Evolutionary conservation across 169 alveolate genomes (phyloP).

Genomic region (Babesia bovis): DNA sequence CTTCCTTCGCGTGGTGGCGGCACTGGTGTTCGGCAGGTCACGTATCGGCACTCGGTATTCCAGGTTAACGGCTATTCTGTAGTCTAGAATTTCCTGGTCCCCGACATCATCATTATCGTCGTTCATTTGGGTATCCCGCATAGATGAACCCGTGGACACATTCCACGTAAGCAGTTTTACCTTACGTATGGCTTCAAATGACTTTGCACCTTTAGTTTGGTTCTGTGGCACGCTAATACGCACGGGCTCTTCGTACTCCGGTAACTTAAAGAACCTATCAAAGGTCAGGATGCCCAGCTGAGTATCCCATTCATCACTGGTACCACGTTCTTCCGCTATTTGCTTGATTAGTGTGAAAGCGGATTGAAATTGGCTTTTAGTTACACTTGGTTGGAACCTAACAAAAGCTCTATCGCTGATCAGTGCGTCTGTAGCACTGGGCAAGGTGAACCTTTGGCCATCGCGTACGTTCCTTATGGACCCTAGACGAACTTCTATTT

Average conservation of each 20-base stretch:
- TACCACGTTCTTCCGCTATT: conserved; percentile 21
- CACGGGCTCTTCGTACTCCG: conserved; percentile 59
- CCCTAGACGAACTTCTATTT: conserved; percentile 67
- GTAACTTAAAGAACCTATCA: conserved; percentile 56
- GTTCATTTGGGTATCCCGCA: neutral
- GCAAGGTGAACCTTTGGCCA: conserved; percentile 61
- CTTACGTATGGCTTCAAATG: conserved; percentile 53
- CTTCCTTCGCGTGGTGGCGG: conserved; percentile 40
- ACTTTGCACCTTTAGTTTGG: conserved; percentile 5
- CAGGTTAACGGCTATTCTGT: conserved; percentile 67
- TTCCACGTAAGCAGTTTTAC: conserved; percentile 63
- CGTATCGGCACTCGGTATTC: conserved; percentile 55
- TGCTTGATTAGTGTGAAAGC: conserved; percentile 27
- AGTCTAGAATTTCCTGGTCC: conserved; percentile 34
- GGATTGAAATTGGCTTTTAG: conserved; percentile 37
- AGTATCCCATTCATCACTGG: conserved; percentile 26
- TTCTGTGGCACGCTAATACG: conserved; percentile 50
- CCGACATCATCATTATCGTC: conserved; percentile 27
- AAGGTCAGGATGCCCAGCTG: conserved; percentile 25
- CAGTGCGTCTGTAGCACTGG: conserved; percentile 55
- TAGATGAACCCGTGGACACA: conserved; percentile 41
- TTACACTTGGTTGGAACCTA: conserved; percentile 47
- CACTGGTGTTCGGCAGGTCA: conserved; percentile 46
- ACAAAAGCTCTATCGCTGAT: conserved; percentile 53
- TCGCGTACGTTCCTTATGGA: conserved; percentile 20